A percentile compares a stretch with the other conserved stretches of the same genome.
Evolutionary conservation across 2,329 filamentous ascomycete species (phyloP).

Genomic region (Colletotrichum tamarilloi): DNA sequence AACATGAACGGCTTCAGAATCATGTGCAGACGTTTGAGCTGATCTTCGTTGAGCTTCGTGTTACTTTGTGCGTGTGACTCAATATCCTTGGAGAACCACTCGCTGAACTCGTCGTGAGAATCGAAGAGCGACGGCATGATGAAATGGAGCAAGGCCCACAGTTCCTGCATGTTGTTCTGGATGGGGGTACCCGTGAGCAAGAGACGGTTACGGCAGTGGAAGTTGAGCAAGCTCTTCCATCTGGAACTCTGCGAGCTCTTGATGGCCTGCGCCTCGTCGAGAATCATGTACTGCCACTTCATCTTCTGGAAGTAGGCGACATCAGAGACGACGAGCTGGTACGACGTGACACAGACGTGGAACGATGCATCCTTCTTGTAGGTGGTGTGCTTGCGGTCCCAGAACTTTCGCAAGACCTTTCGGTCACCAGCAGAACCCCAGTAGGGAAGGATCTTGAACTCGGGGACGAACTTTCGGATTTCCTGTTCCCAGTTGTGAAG

Average conservation of each 20-base stretch:
- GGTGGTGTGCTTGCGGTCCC: conserved; percentile 97
- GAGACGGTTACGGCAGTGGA: conserved; percentile 94
- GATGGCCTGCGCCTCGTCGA: conserved; percentile 98
- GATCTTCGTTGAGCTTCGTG: conserved; percentile 99
- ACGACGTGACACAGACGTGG: conserved; percentile 96
- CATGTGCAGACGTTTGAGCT: conserved; percentile 97
- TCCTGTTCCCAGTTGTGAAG: conserved; percentile 99
- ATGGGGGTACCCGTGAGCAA: conserved; percentile 96
- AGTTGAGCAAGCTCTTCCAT: conserved; percentile 95
- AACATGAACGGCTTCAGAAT: conserved; percentile 99
- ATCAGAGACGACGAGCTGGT: conserved; percentile 96
- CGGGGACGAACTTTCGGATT: conserved; percentile 92
- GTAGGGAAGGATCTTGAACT: conserved; percentile 95
- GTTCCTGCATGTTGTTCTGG: conserved; percentile 99
- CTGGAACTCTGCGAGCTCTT: conserved; percentile 96
- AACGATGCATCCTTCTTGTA: conserved; percentile 95
- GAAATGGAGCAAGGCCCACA: conserved; percentile 98
- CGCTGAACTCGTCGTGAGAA: conserved; percentile 91
- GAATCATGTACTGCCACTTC: conserved; percentile 99
- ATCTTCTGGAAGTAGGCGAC: conserved; percentile 99
- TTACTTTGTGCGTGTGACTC: conserved; percentile 99
- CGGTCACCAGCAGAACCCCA: conserved; percentile 96
- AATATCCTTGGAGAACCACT: conserved; percentile 96
- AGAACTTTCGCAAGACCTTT: conserved; percentile 97
- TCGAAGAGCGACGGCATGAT: conserved; percentile 99